Percentiles rank a stretch among this genome's conserved stretches.
Conservation (phyloP, 2,329 filamentous ascomycete species). For the Karstenula rhodostoma region DNA sequence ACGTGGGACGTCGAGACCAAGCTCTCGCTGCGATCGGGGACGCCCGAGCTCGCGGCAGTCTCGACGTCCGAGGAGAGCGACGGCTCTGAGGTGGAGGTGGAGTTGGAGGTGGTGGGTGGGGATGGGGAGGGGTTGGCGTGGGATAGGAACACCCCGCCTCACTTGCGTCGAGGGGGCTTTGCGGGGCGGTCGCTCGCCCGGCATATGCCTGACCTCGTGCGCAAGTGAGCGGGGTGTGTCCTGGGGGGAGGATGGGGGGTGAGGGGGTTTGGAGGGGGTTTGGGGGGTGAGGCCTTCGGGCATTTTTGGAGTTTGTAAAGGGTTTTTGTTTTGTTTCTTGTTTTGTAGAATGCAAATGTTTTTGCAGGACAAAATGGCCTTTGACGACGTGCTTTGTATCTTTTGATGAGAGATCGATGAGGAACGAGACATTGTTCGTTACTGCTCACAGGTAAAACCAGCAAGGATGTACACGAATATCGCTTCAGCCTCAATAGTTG, state of each 20-base stretch:
- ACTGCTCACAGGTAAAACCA: too few relatives aligned
- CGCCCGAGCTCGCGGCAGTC: not conserved
- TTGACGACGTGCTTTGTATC: not conserved
- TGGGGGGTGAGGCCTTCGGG: not conserved
- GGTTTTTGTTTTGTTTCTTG: not conserved
- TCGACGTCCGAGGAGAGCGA: not conserved
- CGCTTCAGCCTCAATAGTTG: too few relatives aligned
- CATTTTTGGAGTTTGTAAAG: not conserved
- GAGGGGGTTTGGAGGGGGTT: not conserved
- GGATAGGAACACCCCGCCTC: constrained; percentile 1
- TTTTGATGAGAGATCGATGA: too few relatives aligned
- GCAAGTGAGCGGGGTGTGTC: constrained; percentile 1
- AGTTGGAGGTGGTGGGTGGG: too few relatives aligned
- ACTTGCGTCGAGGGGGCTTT: not conserved
- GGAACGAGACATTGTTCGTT: too few relatives aligned
- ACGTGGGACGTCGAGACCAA: not conserved
- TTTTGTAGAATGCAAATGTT: not conserved
- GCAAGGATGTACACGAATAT: too few relatives aligned
- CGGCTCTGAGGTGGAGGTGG: not conserved
- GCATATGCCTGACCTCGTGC: not conserved
- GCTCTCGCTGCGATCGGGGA: not conserved
- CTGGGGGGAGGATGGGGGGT: not conserved
- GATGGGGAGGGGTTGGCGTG: not conserved
- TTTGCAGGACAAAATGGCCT: too few relatives aligned
- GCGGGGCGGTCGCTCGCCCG: not conserved